Percentiles rank a stretch among this genome's conserved stretches.
Conservation (phyloP, 768 basidiomycete species). For the Suillus subluteus region DNA sequence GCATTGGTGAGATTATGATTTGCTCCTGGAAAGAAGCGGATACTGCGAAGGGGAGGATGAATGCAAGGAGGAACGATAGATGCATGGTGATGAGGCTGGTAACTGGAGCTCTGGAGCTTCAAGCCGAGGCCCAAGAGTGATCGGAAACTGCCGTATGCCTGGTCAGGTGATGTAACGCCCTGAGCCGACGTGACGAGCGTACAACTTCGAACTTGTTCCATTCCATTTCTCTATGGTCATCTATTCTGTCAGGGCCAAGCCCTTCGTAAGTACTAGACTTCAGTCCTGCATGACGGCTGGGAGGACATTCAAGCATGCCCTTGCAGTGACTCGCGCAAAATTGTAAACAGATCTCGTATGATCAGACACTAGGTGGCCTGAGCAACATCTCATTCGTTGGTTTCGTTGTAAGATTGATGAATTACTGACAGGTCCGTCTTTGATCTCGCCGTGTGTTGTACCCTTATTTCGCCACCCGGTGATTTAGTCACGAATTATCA, state of each 20-base stretch:
- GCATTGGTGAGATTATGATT: constrained; percentile 23
- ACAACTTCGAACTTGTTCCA: too few relatives aligned
- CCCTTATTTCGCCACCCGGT: too few relatives aligned
- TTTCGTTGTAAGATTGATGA: too few relatives aligned
- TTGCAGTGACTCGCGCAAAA: background rate
- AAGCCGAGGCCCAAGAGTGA: background rate
- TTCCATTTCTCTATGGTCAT: background rate
- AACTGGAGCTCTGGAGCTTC: background rate
- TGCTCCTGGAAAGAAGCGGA: constrained; percentile 36
- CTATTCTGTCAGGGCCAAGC: background rate
- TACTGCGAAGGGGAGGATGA: constrained; percentile 32
- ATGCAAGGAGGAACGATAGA: constrained; percentile 23
- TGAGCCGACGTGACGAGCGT: too few relatives aligned
- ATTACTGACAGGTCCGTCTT: too few relatives aligned
- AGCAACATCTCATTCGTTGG: background rate
- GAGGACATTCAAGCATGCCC: background rate
- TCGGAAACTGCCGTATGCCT: background rate
- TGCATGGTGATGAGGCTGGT: constrained; percentile 20
- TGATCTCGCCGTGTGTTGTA: too few relatives aligned
- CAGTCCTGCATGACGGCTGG: background rate
- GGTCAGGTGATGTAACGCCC: too few relatives aligned
- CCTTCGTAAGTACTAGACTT: background rate
- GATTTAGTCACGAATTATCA: too few relatives aligned
- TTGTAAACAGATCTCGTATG: background rate
- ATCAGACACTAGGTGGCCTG: background rate